Percentiles rank a stretch among this genome's conserved stretches.
These are phyloP conservation scores for Agrostemma githago DNA, from an alignment of 148 eudicot species.

Conservation along the genomic window DNA sequence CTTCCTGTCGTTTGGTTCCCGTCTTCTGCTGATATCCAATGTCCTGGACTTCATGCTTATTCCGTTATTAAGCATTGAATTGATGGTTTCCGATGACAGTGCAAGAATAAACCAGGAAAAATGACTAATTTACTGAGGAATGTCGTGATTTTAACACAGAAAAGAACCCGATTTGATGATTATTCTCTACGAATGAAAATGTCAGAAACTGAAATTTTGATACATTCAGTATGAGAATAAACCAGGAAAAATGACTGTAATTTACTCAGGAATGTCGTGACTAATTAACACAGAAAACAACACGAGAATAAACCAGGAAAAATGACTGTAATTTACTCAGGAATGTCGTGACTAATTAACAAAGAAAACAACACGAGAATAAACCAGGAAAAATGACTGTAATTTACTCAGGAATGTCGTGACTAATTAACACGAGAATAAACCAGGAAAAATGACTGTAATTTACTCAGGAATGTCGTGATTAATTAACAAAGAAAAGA, in stretches of 20 bases:
- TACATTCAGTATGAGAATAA: conserved; percentile 13
- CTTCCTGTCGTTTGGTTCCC: conserved; percentile 17
- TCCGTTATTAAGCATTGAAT: neutral
- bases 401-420: too few species aligned
- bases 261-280: too few species aligned
- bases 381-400: too few species aligned
- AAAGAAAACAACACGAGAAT: too few species aligned
- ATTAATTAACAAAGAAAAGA: neutral
- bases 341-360: neutral
- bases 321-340: neutral
- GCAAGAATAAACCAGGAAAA: neutral
- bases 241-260: too few species aligned
- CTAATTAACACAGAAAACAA: neutral
- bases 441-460: too few species aligned
- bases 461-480: neutral
- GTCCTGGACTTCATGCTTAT: neutral
- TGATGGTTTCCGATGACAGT: too few species aligned
- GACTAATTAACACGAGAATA: too few species aligned
- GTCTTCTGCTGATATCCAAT: neutral
- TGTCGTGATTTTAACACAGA: neutral
- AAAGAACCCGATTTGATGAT: conserved; percentile 1
- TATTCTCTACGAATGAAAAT: conserved; percentile 27
- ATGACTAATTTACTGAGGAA: too few species aligned
- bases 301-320: conserved; percentile 17
- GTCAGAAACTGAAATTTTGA: neutral